Conservation (phyloP, 768 basidiomycete genomes). For the Suillus paluster region DNA sequence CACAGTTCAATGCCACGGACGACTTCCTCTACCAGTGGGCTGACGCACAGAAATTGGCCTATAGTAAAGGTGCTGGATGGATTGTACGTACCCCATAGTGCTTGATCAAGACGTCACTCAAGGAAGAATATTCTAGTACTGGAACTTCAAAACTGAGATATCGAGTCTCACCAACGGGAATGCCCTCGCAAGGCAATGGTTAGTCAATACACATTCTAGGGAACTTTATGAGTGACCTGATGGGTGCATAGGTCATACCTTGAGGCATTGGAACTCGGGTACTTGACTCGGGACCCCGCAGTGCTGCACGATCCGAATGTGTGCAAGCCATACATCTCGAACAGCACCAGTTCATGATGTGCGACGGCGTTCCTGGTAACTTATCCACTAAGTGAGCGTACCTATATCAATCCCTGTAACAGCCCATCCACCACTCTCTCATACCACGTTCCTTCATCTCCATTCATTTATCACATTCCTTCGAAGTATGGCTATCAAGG, state of each 20-base stretch:
- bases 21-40: conserved; percentile 70
- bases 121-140: conserved; percentile 44
- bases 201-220: conserved; percentile 18
- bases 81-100: conserved; percentile 48
- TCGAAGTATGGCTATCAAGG: conserved; percentile 1
- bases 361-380: conserved; percentile 11
- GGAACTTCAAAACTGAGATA: conserved; percentile 77
- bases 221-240: background rate
- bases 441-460: background rate
- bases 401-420: background rate
- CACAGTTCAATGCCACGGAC: conserved; percentile 66
- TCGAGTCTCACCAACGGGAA: conserved; percentile 53
- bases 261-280: conserved; percentile 61
- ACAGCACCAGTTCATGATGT: conserved; percentile 16
- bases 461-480: conserved; percentile 31
- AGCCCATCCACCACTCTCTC: background rate
- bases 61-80: conserved; percentile 66
- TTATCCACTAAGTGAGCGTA: background rate
- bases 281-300: conserved; percentile 65
- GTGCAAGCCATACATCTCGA: conserved; percentile 50
- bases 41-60: conserved; percentile 73
- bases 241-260: conserved; percentile 64
- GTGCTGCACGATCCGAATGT: conserved; percentile 56
- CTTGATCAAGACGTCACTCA: background rate
- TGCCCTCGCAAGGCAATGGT: conserved; percentile 65